A percentile compares a stretch with the other conserved stretches of the same genome.
These are phyloP conservation scores for Peronospora belbahrii DNA, from an alignment of 352 stramenopile genomes.

Conservation along the genomic window DNA sequence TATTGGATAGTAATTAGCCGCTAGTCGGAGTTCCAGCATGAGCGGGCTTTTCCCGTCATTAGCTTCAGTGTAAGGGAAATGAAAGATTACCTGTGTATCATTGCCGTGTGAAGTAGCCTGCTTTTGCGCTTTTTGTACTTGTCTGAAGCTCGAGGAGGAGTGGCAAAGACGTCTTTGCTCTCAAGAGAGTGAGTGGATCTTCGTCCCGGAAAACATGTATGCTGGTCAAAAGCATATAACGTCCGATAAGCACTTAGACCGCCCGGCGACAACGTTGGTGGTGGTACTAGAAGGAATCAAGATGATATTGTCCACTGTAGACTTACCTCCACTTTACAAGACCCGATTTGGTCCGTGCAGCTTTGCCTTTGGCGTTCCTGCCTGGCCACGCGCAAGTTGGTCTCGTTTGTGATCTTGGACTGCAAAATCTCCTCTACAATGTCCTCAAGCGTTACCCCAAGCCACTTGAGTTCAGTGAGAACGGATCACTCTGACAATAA, in stretches of 20 bases:
- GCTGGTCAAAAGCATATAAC: slow-evolving; percentile 14
- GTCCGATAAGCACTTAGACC: slow-evolving; percentile 16
- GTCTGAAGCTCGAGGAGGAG: not conserved
- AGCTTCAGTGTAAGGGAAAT: too few species aligned
- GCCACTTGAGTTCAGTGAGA: slow-evolving; percentile 92
- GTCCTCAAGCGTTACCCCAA: slow-evolving; percentile 98
- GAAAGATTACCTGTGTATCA: slow-evolving; percentile 29
- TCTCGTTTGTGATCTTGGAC: slow-evolving; percentile 95
- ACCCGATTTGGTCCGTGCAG: slow-evolving; percentile 47
- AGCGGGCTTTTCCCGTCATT: too few species aligned
- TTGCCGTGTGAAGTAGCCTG: not conserved
- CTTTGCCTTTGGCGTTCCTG: slow-evolving; percentile 43
- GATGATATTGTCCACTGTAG: slow-evolving; percentile 6
- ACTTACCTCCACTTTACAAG: slow-evolving; percentile 49
- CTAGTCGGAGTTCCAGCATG: too few species aligned
- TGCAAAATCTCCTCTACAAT: slow-evolving; percentile 97
- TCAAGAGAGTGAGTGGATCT: slow-evolving; percentile 13
- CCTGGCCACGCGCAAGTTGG: slow-evolving; percentile 53
- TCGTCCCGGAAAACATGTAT: slow-evolving; percentile 15
- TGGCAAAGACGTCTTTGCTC: slow-evolving; percentile 14
- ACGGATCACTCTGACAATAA: slow-evolving; percentile 77
- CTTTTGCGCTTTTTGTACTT: slow-evolving; percentile 3
- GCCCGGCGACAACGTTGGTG: slow-evolving; percentile 6
- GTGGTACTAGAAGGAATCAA: slow-evolving; percentile 9
- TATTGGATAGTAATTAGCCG: too few species aligned